Evolutionary conservation across 192 early-diverging fungal species (phyloP).

Genomic region (Coemansia umbellata): DNA sequence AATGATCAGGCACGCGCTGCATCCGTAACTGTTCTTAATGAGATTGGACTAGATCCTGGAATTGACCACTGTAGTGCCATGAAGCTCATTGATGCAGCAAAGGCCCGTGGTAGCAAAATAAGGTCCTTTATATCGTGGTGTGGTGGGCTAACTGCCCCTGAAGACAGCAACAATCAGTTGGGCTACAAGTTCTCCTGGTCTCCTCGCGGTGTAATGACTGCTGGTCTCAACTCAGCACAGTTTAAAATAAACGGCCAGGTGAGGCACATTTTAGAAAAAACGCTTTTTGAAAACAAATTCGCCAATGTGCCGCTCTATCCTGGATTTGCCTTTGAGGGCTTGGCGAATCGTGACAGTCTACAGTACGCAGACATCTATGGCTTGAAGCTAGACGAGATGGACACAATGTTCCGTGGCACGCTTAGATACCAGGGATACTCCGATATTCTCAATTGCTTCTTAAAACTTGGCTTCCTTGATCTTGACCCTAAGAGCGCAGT

Average conservation of each 20-base stretch:
- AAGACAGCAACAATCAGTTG: slow-evolving; percentile 84
- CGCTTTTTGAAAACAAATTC: slow-evolving; percentile 68
- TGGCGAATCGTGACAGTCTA: slow-evolving; percentile 93
- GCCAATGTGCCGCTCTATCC: slow-evolving; percentile 72
- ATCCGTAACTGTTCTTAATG: slow-evolving; percentile 88
- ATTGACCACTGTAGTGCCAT: slow-evolving; percentile 97
- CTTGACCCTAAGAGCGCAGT: slow-evolving; percentile 34
- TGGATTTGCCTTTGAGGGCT: slow-evolving; percentile 89
- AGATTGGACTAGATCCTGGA: slow-evolving; percentile 97
- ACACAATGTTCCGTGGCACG: slow-evolving; percentile 95
- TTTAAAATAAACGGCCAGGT: slow-evolving; percentile 71
- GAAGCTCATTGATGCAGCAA: slow-evolving; percentile 89
- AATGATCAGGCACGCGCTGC: slow-evolving; percentile 74
- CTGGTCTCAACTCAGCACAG: slow-evolving; percentile 77
- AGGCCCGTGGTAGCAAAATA: slow-evolving; percentile 63
- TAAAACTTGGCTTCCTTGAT: slow-evolving; percentile 74
- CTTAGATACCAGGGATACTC: slow-evolving; percentile 89
- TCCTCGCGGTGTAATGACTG: slow-evolving; percentile 85
- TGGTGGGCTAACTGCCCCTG: slow-evolving; percentile 91
- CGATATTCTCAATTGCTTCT: slow-evolving; percentile 78
- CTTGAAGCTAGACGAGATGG: slow-evolving; percentile 65
- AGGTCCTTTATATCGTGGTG: slow-evolving; percentile 94
- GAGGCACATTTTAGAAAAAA: slow-evolving; percentile 61
- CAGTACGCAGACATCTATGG: slow-evolving; percentile 85
- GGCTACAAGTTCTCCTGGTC: slow-evolving; percentile 98